Evolutionary conservation across 768 basidiomycete species (phyloP), one percentile per base, ranked within the genome.

Genomic region (Chalciporus sphaerocephalus): DNA sequence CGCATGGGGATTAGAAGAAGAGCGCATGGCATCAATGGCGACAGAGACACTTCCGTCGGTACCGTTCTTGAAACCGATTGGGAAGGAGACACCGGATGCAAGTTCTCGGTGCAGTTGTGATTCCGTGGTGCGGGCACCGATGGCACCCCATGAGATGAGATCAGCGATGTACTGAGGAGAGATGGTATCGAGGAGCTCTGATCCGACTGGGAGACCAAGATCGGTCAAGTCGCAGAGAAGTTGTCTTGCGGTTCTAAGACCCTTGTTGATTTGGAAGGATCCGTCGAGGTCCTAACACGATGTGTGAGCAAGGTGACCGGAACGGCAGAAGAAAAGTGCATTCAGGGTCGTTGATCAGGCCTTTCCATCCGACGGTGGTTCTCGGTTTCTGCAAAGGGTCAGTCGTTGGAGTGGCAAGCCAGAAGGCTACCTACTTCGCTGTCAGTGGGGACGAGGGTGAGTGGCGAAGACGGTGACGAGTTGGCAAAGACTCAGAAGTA

Each of bases 31-130:
- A 66, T 99, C 96, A 45, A 98, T 87, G 3, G 95, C 95, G 27
- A 98, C 91, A 0, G 79, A 70, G 39, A 97, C 84, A 47, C 81
- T 83, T 44, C 96, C 96, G 65, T 98, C 95, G 3, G 96, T 99
- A 43, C 96, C 95, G 64, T 99, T 99, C 70, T 99, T 99, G 83
- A 99, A 99, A 8, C 92, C 91, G 53, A 97, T 92, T 17, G 96
- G 94, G 84, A 96, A 98, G 41, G 94, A 96, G 20, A 90, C 85
- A 60, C 94, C 95, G 4, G 88, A 92, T 5, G 92, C 93, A 36
- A 97, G 85, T 67, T 97, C 96, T 47, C 96, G 85, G 61, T 98
- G 96, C 7, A 99, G 81, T 68, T 98, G 95, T 3, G 88, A 91
- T 67, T 99, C 96, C 28, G 96, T 99, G 1, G 96, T 98, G 42